Base-by-base conservation (phyloP, 345 rosid species). In the Linum usitatissimum region DNA sequence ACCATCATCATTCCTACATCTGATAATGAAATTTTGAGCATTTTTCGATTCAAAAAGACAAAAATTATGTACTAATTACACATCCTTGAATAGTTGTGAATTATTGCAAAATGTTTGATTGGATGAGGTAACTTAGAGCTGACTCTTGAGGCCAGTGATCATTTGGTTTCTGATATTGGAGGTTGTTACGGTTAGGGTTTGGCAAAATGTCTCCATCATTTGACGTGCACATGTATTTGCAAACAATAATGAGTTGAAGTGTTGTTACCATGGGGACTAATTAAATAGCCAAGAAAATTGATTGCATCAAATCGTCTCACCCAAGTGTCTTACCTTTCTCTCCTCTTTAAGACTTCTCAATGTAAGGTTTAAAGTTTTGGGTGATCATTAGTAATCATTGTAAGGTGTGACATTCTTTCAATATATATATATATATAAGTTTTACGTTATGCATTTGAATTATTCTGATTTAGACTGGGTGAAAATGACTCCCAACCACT, bases 361-460 rank as follows among this genome's bases (percentile, higher is more conserved):
- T 15, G 15, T 34, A 4, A 34, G 38, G 71, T 70, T 48, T 15
- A 66, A 68, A 60, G 69, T 51, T 71, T 36, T 42, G 73, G 62
- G 72, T 54, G 6, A 70, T 14, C 10, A 67, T 71, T 54, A 70
- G 14, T 57, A 18, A 18, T 60, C 63, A 69, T 73, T 69, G 69
- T 64, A 40, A 58, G 73, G 68, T 69, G 21, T 65, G 61, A 23
- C 64, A 63, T 64, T 68, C 30, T 19, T 67, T 65, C 55, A 57
- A 19, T 58, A 67, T 70, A 62, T 69, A 66, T n/a, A n/a, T n/a
- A n/a, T 2, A 23, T 23, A 23, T 23, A 64, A 9, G 69, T 62
- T 68, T 61, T 30, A 59, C 63, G 70, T 67, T 63, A 55, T 60
- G 57, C 36, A 3, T 66, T 69, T 21, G 21, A 40, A 3, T 38